Base-by-base conservation (phyloP, 306 rosid species). In the Rosa chinensis region DNA sequence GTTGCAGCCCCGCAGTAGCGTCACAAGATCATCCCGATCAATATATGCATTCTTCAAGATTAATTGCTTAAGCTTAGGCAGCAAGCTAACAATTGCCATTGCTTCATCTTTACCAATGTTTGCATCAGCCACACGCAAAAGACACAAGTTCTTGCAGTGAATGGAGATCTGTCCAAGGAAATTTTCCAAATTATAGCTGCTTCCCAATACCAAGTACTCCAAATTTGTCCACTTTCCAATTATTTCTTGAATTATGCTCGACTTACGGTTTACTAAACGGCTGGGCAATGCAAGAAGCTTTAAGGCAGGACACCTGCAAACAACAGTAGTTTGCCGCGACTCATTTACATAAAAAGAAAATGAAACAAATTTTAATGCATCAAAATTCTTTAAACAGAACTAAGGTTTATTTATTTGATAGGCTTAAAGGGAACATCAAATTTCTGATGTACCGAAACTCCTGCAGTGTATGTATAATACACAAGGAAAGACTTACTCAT, bases 51-150 rank as follows among this genome's bases (percentile, higher is more conserved):
- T 44, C 14, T 43, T 42, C 73, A 68, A 42, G 52, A 16, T 42
- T n/a, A 68, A 42, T 2, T 68, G 25, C 73, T 68, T 68, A 42
- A 68, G 50, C 13, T 68, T 68, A 68, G 73, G 73, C 50, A 68
- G 6, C 32, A 10, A 68, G 35, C 2, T 68, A 42, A 42, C 72
- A 42, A 68, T 68, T 68, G 49, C 72, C 35, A 20, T 3, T 18
- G 72, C 72, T 16, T 3, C 0, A 42, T 68, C 72, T 68, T 20
- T 4, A 17, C 16, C 8, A 42, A 42, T 68, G 7, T 7, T 0
- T 18, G 72, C 50, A 40, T 42, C 8, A 3, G 17, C 13, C 49
- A 68, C 52, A 42, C 8, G 0, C 8, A 68, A 42, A 40, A 6
- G 0, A 68, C 9, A 20, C 0, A 68, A 68, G 12, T 68, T 18